Evolutionary conservation across 2,329 filamentous ascomycete species (phyloP), one percentile per base, ranked within the genome.

Genomic region (Triangularia setosa): DNA sequence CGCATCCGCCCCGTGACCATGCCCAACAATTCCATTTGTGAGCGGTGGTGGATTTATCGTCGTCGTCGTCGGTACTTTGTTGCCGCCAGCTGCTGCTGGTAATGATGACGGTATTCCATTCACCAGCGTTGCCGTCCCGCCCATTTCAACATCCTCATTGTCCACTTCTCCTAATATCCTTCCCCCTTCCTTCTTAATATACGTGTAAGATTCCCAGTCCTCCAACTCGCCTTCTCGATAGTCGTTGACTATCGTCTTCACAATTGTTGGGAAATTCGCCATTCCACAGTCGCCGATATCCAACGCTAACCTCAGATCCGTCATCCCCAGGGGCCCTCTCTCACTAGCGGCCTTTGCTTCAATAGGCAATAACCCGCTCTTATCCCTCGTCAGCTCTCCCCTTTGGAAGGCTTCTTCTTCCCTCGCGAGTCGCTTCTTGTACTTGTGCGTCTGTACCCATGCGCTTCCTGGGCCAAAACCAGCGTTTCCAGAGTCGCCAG

Each of bases 381-480:
- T 89, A 64, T 93, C 91, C 69, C 91, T 84, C 18, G 84, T 80
- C 1, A 96, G 75, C 70, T 93, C 90, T 4, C 93, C 92, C n/a
- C 87, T 83, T 48, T 87, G 83, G 25, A 86, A 87, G 0, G 87
- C 84, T 53, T 89, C 84, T 73, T 97, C 93, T 75, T 97, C 93
- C 56, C 82, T 81, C 62, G 87, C 86, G 11, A 97, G 81, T 73
- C 92, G 90, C 64, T 85, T 83, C 68, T 87, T 87, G 76, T 94
- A 97, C 64, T 87, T 88, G 69, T 89, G 85, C 2, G 92, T 96
- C 74, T 93, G 89, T 64, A 97, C 86, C 81, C 90, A 91, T 35
- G 83, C 83, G 52, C 85, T 85, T 52, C 87, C 88, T 33, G 86
- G 82, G 2, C 89, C 89, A 62, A 87, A 87, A 2, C 86, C 86